phyloP scores from a whole-genome alignment of 768 basidiomycete genomes.

The Termitomyces sp. region DNA sequence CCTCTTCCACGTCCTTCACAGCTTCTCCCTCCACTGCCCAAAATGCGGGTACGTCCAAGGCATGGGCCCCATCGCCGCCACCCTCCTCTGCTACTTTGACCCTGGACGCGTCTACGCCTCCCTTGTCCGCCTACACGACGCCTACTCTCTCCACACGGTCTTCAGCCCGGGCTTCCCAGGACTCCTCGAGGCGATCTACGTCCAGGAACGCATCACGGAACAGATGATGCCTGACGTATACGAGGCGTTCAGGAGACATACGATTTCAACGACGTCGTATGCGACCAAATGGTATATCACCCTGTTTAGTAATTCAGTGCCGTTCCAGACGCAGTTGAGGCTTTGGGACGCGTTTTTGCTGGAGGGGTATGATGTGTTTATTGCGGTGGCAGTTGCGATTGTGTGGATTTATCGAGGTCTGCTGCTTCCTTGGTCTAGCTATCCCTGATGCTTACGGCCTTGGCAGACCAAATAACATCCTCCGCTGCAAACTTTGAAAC shows the following conservation, averaged over 20 bases:
- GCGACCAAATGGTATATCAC: conserved; percentile 99
- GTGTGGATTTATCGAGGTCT: conserved; percentile 87
- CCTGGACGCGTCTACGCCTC: conserved; percentile 84
- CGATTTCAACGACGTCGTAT: conserved; percentile 90
- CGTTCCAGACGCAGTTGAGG: conserved; percentile 90
- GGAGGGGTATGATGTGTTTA: conserved; percentile 86
- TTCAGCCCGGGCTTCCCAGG: conserved; percentile 96
- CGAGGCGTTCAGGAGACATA: conserved; percentile 77
- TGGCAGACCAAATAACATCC: conserved; percentile 79
- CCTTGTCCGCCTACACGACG: conserved; percentile 84
- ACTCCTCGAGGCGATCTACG: conserved; percentile 90
- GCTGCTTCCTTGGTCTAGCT: conserved; percentile 15
- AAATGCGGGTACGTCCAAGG: conserved; percentile 97
- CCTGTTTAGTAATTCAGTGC: conserved; percentile 90
- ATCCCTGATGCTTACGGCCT: background rate
- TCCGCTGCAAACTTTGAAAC: conserved; percentile 84
- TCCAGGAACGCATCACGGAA: conserved; percentile 88
- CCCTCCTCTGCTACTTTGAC: conserved; percentile 88
- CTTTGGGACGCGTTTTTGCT: conserved; percentile 93
- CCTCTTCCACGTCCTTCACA: conserved; percentile 91
- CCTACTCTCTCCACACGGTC: conserved; percentile 80
- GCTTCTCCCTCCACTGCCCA: conserved; percentile 79
- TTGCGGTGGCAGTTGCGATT: conserved; percentile 81
- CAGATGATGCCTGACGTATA: conserved; percentile 88
- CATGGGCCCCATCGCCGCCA: conserved; percentile 97